phyloP scores from a whole-genome alignment of 176 grass and related monocot genomes.

The sorghum (Sorghum bicolor) region DNA sequence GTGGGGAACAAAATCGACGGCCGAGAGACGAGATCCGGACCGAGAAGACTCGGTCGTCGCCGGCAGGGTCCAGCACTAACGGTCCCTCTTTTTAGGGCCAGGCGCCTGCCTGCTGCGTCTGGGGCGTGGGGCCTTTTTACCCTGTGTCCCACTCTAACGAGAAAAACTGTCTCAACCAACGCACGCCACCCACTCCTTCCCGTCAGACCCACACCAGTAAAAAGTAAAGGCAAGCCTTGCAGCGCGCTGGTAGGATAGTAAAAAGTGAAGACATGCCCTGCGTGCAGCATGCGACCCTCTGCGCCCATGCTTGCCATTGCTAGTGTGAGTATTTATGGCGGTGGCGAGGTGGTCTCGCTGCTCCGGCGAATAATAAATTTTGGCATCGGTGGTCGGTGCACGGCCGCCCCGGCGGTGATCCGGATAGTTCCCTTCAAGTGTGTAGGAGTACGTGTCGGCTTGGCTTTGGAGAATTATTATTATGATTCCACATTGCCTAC shows the following conservation, averaged over 20 bases:
- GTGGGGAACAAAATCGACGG: not conserved
- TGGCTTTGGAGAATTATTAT: not conserved
- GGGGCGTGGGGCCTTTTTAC: conserved; percentile 19
- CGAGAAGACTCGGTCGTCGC: not conserved
- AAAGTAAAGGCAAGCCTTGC: not conserved
- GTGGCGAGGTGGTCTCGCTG: conserved; percentile 20
- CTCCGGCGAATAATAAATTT: conserved; percentile 42
- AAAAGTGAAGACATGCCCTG: not conserved
- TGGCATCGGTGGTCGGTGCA: conserved; percentile 14
- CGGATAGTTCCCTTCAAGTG: not conserved
- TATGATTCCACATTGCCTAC: not conserved
- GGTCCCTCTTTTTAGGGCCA: not conserved
- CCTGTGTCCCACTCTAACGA: conserved; percentile 48
- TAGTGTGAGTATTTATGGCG: not conserved
- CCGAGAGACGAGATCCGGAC: not conserved
- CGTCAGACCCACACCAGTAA: not conserved
- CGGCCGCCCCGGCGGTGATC: conserved; percentile 30
- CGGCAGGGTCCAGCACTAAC: conserved; percentile 26
- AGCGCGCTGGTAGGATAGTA: not conserved
- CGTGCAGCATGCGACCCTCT: not conserved
- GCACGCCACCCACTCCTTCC: not conserved
- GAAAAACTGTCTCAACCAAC: conserved; percentile 46
- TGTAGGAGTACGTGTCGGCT: conserved; percentile 15
- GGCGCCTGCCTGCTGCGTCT: not conserved
- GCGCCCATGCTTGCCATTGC: not conserved